Conservation (phyloP, 495 filamentous ascomycete species). For the Tetracladium marchalianum region DNA sequence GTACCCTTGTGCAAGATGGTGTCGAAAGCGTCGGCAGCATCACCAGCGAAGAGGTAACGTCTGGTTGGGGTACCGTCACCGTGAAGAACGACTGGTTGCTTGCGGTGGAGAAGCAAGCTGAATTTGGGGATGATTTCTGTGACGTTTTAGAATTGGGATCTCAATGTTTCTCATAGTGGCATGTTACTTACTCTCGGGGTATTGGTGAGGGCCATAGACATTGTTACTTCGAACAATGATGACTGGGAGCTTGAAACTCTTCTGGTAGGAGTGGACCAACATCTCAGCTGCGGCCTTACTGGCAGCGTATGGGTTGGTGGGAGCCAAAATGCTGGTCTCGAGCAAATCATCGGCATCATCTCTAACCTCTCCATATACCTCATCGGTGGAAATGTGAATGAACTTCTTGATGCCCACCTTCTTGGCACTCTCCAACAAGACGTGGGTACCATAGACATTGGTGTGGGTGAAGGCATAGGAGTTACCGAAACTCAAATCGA, state of each 20-base stretch:
- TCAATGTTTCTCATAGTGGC: background rate
- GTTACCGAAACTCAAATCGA: slow-evolving; percentile 62
- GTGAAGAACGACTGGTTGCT: slow-evolving; percentile 52
- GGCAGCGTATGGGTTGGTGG: slow-evolving; percentile 70
- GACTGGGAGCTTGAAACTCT: slow-evolving; percentile 59
- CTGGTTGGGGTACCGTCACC: slow-evolving; percentile 58
- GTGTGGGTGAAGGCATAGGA: slow-evolving; percentile 60
- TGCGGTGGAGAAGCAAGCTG: slow-evolving; percentile 47
- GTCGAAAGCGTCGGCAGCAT: slow-evolving; percentile 70
- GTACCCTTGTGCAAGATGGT: slow-evolving; percentile 62
- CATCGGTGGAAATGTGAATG: slow-evolving; percentile 67
- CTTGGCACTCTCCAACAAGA: slow-evolving; percentile 58
- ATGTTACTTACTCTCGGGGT: slow-evolving; percentile 55
- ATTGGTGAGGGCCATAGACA: slow-evolving; percentile 72
- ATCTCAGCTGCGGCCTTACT: slow-evolving; percentile 75
- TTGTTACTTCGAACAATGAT: slow-evolving; percentile 71
- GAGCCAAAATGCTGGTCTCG: slow-evolving; percentile 51
- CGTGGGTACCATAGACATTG: slow-evolving; percentile 67
- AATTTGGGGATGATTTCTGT: slow-evolving; percentile 73
- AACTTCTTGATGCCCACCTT: slow-evolving; percentile 53
- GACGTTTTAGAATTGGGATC: slow-evolving; percentile 13
- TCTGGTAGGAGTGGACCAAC: slow-evolving; percentile 65
- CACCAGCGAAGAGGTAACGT: slow-evolving; percentile 59
- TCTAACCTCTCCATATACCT: slow-evolving; percentile 66
- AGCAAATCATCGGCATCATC: slow-evolving; percentile 50